Conservation (phyloP, 768 basidiomycete genomes). For the Saitozyma podzolica region DNA sequence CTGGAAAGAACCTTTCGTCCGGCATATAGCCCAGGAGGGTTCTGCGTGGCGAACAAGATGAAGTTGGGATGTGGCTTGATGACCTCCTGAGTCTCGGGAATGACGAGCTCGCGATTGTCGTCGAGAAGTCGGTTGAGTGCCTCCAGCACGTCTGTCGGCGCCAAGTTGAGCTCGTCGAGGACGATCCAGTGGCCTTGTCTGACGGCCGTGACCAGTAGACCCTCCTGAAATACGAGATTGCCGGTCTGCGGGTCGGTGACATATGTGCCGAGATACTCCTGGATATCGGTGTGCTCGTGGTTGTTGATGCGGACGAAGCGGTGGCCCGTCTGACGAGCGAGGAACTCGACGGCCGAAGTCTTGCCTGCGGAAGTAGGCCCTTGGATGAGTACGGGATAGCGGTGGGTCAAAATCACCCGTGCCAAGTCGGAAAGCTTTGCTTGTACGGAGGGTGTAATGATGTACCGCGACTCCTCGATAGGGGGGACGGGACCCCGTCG, state of each 20-base stretch:
- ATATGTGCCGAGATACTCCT: constrained; percentile 96
- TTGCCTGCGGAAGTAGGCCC: constrained; percentile 98
- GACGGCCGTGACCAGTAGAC: constrained; percentile 86
- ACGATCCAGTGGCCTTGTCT: constrained; percentile 96
- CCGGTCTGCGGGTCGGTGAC: constrained; percentile 88
- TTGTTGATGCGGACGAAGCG: constrained; percentile 98
- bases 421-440: constrained; percentile 92
- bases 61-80: constrained; percentile 91
- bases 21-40: constrained; percentile 92
- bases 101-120: constrained; percentile 92
- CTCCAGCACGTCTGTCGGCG: constrained; percentile 96
- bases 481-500: constrained; percentile 70
- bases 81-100: constrained; percentile 94
- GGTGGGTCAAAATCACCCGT: constrained; percentile 79
- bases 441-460: constrained; percentile 93
- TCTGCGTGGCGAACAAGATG: constrained; percentile 98
- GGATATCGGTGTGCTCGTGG: constrained; percentile 98
- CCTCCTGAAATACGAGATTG: constrained; percentile 93
- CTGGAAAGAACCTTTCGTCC: constrained; percentile 92
- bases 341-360: constrained; percentile 93
- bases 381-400: constrained; percentile 94
- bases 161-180: constrained; percentile 93
- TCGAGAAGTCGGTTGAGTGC: constrained; percentile 94
- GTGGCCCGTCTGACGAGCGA: constrained; percentile 89
- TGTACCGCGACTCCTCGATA: constrained; percentile 70